These are phyloP conservation scores for Penicillium sp. DNA, from an alignment of 2,329 filamentous ascomycete genomes.

Conservation along the genomic window DNA sequence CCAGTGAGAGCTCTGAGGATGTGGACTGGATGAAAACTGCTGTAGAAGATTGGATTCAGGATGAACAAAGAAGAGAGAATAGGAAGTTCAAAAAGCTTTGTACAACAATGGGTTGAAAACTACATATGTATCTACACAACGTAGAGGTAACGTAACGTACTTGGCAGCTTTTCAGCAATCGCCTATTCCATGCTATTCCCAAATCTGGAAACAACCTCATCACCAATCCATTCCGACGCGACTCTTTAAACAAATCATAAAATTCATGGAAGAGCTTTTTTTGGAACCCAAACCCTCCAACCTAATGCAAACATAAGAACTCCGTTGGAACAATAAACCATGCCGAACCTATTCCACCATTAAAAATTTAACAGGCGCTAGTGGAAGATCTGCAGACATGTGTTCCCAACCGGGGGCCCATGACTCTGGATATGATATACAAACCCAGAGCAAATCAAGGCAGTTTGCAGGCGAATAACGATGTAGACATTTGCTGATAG, in stretches of 20 bases:
- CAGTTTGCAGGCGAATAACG: slow-evolving; percentile 4
- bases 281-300: slow-evolving; percentile 11
- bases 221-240: background rate
- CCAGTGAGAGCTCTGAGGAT: too few species aligned
- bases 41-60: too few species aligned
- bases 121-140: slow-evolving; percentile 7
- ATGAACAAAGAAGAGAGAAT: background rate
- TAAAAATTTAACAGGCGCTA: slow-evolving; percentile 6
- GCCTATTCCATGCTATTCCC: slow-evolving; percentile 1
- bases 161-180: background rate
- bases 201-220: background rate
- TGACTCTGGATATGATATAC: background rate
- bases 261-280: slow-evolving; percentile 12
- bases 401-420: slow-evolving; percentile 1
- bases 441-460: background rate
- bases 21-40: too few species aligned
- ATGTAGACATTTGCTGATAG: slow-evolving; percentile 9
- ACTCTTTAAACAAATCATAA: slow-evolving; percentile 7
- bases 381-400: slow-evolving; percentile 9
- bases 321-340: slow-evolving; percentile 9
- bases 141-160: background rate
- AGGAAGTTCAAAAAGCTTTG: background rate
- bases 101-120: background rate
- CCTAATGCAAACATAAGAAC: slow-evolving; percentile 10
- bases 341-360: slow-evolving; percentile 8